Conservation (phyloP, 257 asterid genomes). For the Nicotiana paniculata region DNA sequence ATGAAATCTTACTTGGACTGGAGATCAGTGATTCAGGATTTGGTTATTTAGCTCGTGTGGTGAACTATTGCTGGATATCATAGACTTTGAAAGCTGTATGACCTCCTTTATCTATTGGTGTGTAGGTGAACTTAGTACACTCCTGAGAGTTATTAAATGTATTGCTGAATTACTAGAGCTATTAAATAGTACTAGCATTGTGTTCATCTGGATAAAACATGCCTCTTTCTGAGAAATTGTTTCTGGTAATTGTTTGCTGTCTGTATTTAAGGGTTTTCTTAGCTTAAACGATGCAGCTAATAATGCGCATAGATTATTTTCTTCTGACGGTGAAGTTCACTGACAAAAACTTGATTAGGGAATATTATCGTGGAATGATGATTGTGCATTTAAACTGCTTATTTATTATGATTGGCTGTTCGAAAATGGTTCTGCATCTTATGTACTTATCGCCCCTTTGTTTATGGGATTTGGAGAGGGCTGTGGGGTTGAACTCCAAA, state of each 20-base stretch:
- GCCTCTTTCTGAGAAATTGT: neutral
- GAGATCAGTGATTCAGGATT: neutral
- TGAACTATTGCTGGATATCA: neutral
- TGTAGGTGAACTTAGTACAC: neutral
- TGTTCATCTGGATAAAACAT: neutral
- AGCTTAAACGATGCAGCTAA: neutral
- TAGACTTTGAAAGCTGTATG: neutral
- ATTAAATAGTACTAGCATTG: neutral
- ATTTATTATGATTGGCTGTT: neutral
- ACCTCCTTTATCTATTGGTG: neutral
- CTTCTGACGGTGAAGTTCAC: too few relatives aligned
- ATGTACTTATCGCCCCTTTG: neutral
- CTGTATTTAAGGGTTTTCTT: neutral
- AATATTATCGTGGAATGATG: neutral
- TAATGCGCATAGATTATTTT: neutral
- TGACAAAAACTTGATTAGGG: neutral
- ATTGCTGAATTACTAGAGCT: neutral
- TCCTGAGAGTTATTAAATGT: constrained; percentile 1
- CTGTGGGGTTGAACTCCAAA: neutral
- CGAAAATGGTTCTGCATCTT: neutral
- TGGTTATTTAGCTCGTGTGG: neutral
- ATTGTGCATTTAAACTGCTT: neutral
- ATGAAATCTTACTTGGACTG: neutral
- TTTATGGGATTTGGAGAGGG: neutral
- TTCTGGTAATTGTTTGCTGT: neutral